Percentiles rank a stretch among this genome's conserved stretches.
These are phyloP conservation scores for Mucor saturninus DNA, from an alignment of 371 early-diverging fungal species.

Conservation along the genomic window DNA sequence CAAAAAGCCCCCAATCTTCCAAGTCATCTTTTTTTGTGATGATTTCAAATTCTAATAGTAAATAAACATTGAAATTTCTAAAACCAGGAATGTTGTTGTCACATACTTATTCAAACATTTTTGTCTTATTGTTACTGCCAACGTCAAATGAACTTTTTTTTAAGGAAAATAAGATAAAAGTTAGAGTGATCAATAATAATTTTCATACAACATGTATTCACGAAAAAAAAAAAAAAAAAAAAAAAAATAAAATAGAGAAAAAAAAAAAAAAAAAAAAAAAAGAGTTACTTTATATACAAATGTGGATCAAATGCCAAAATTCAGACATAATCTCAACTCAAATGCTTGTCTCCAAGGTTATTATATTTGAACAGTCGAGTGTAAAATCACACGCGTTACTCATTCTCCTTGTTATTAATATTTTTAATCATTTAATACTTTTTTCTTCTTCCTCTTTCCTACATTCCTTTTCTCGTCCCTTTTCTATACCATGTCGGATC, in stretches of 20 bases:
- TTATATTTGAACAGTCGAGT: conserved; percentile 15
- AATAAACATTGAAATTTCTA: background rate
- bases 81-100: conserved; percentile 4
- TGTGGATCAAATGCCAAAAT: background rate
- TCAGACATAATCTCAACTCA: conserved; percentile 19
- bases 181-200: too few relatives aligned
- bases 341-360: conserved; percentile 2
- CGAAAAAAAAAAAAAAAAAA: background rate
- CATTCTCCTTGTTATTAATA: conserved; percentile 3
- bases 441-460: background rate
- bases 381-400: conserved; percentile 12
- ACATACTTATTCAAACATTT: background rate
- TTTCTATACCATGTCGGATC: conserved; percentile 6
- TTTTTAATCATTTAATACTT: conserved; percentile 8
- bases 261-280: background rate
- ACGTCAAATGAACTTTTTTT: background rate
- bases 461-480: background rate
- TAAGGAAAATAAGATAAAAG: too few relatives aligned
- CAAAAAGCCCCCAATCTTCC: background rate
- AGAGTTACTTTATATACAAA: background rate
- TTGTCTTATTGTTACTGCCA: background rate
- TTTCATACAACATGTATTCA: background rate
- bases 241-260: background rate
- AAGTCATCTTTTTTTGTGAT: background rate
- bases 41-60: background rate